phyloP scores from a whole-genome alignment of 164 flowering plant species.

The Berberis thunbergii region DNA sequence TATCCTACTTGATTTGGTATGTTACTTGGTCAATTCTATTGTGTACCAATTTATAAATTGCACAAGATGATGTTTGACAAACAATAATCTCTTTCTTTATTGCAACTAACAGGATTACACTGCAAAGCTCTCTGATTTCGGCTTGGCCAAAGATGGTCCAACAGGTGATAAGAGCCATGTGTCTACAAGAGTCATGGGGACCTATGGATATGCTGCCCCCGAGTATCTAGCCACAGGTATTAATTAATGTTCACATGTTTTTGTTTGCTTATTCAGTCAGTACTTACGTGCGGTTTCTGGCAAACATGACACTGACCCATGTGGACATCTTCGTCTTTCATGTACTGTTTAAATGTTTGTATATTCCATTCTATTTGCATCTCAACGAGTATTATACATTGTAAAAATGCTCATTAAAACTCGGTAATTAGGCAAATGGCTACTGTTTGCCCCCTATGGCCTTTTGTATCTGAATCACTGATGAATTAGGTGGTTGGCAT shows the following conservation, averaged over 20 bases:
- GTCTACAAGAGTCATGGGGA: constrained; percentile 80
- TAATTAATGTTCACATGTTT: not conserved
- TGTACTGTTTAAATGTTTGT: too few species aligned
- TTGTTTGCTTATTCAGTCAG: not conserved
- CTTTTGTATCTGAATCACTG: not conserved
- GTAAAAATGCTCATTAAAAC: not conserved
- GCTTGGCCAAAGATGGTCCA: constrained; percentile 88
- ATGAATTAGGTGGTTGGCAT: not conserved
- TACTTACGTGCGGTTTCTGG: not conserved
- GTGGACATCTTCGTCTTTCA: too few species aligned
- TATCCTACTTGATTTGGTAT: constrained; percentile 26
- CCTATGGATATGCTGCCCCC: constrained; percentile 91
- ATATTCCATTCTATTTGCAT: not conserved
- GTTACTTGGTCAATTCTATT: not conserved
- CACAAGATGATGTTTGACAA: not conserved
- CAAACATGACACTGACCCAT: not conserved
- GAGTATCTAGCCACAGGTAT: constrained; percentile 87
- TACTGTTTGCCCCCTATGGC: not conserved
- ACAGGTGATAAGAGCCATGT: constrained; percentile 79
- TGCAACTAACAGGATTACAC: constrained; percentile 39
- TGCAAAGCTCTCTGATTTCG: constrained; percentile 90
- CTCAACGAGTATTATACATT: not conserved
- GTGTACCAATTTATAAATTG: not conserved
- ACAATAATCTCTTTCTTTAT: not conserved
- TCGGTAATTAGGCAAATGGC: not conserved